Evolutionary conservation across 192 early-diverging fungal species (phyloP).

Genomic region (Coemansia sp.): DNA sequence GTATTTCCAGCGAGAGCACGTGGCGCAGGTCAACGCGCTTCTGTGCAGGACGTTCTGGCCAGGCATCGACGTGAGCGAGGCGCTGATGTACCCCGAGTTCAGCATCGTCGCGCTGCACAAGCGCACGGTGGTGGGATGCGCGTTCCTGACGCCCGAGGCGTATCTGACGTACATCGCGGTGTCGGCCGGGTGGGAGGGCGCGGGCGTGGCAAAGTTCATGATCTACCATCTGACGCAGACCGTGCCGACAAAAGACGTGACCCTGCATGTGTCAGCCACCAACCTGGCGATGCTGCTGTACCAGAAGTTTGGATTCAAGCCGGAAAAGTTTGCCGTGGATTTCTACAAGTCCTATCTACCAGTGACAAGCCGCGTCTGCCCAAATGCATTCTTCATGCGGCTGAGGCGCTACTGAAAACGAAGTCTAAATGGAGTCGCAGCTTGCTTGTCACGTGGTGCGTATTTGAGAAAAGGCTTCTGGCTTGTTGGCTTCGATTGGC

Average conservation of each 20-base stretch:
- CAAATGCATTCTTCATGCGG: constrained; percentile 88
- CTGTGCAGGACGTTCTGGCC: constrained; percentile 83
- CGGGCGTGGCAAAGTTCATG: constrained; percentile 83
- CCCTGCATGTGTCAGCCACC: constrained; percentile 89
- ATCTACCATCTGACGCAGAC: constrained; percentile 81
- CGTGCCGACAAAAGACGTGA: constrained; percentile 75
- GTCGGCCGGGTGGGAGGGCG: constrained; percentile 77
- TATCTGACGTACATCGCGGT: constrained; percentile 91
- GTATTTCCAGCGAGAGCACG: constrained; percentile 68
- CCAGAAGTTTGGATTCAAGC: constrained; percentile 92
- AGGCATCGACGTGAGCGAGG: constrained; percentile 85
- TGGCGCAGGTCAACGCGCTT: constrained; percentile 73
- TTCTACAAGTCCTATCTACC: constrained; percentile 93
- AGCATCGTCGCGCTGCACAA: constrained; percentile 81
- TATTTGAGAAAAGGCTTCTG: background rate
- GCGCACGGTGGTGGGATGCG: constrained; percentile 81
- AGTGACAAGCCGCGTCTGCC: constrained; percentile 65
- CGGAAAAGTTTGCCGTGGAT: constrained; percentile 84
- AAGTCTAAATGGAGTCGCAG: background rate
- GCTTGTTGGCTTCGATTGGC: constrained; percentile 1
- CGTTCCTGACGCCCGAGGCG: constrained; percentile 87
- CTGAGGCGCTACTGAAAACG: constrained; percentile 60
- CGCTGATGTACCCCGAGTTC: constrained; percentile 78
- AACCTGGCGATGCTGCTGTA: constrained; percentile 92
- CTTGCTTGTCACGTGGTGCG: background rate